Evolutionary conservation across 768 basidiomycete species (phyloP).

Genomic region (Agaricus sinodeliciosus): DNA sequence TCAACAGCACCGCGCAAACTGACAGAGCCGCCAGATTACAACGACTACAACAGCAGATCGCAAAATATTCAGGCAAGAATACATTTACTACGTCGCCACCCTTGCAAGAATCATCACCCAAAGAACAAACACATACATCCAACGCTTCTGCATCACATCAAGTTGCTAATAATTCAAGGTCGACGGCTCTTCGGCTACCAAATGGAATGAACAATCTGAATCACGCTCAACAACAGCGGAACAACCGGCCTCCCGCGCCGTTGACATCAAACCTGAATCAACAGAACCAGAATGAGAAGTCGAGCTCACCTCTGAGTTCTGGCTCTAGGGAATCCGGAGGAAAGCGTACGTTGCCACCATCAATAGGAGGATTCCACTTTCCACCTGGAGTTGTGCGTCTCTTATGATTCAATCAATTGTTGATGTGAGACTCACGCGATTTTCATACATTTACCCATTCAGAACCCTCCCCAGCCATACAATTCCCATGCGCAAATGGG

Average conservation of each 20-base stretch:
- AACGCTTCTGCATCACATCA: conserved; percentile 4
- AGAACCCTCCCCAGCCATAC: conserved; percentile 11
- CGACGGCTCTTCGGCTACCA: conserved; percentile 6
- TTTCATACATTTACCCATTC: background rate
- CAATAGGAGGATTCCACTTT: conserved; percentile 45
- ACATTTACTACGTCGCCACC: background rate
- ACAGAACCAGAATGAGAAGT: conserved; percentile 14
- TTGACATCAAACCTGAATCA: conserved; percentile 13
- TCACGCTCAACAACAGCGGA: conserved; percentile 12
- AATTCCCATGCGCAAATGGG: conserved; percentile 1
- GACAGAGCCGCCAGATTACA: background rate
- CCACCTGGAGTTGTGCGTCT: conserved; percentile 37
- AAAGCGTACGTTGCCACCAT: conserved; percentile 24
- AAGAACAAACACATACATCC: background rate
- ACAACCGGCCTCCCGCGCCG: conserved; percentile 13
- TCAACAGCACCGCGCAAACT: background rate
- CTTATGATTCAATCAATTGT: conserved; percentile 12
- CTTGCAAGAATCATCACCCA: conserved; percentile 1
- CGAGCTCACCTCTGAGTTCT: conserved; percentile 1
- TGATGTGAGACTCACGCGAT: conserved; percentile 10
- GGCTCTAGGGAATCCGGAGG: background rate
- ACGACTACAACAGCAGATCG: conserved; percentile 2
- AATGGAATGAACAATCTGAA: conserved; percentile 2
- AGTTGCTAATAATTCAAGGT: background rate
- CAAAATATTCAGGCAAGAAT: conserved; percentile 2